Base-by-base conservation (phyloP, 805 yeast species). In the Ogataea naganishii region DNA sequence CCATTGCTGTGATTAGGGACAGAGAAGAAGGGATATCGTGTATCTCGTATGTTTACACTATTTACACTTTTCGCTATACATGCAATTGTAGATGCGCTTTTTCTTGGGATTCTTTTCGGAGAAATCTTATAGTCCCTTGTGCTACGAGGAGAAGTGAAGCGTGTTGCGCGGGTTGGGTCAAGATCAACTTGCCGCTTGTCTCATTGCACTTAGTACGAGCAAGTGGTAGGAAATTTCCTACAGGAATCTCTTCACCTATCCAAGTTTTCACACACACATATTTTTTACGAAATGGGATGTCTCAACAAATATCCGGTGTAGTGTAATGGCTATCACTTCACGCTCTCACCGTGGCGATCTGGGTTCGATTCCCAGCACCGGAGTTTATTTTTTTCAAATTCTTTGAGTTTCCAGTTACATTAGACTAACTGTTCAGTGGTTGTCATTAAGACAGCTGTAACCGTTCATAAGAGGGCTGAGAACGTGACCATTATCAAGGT, bases 291-390 rank as follows among this genome's bases (percentile, higher is more conserved):
- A 11, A 6, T 1, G 14, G 13, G 15, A n/a, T 10, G 14, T 14
- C 7, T 21, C 4, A 5, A 6, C 6, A n/a, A 13, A 10, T 16
- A 13, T 69, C 75, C 77, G 77, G 66, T 69, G 62, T 72, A 69
- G 78, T 71, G 77, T 72, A 71, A 69, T 75, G 78, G 78, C 71
- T 71, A 72, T 70, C 77, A 72, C 75, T 73, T 75, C 67, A 64
- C 76, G 76, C 78, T 72, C 69, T 72, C 78, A 72, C 78, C 76
- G 77, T 64, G 77, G 74, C 69, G 56, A 63, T 69, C 73, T 74
- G 78, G 78, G 78, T 72, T 72, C 78, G 75, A 72, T 75, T 70
- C 79, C 78, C 79, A 75, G 78, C 62, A 69, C 69, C 77, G 78
- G 79, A 72, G 64, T 34, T 37, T 39, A 35, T 26, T 39, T 43